Evolutionary conservation across 2,329 filamentous ascomycete genomes (phyloP).

Genomic region (Plenodomus lindquistii): DNA sequence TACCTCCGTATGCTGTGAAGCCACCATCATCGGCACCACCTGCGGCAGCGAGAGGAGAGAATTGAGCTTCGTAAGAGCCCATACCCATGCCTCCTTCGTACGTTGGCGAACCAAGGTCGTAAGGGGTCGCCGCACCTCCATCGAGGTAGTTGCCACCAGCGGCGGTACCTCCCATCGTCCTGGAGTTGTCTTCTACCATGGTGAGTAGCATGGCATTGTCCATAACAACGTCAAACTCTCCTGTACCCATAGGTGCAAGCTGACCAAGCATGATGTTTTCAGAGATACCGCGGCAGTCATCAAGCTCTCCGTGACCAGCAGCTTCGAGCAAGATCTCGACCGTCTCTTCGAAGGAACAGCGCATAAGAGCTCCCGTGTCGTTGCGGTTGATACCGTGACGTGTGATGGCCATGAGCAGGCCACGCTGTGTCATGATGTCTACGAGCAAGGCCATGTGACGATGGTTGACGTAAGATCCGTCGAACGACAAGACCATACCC

Average conservation of each 20-base stretch:
- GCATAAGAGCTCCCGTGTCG: slow-evolving; percentile 97
- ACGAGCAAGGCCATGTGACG: slow-evolving; percentile 93
- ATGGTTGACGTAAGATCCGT: slow-evolving; percentile 99
- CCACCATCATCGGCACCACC: slow-evolving; percentile 62
- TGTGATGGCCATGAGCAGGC: slow-evolving; percentile 92
- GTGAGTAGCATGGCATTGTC: slow-evolving; percentile 96
- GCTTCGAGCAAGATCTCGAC: slow-evolving; percentile 98
- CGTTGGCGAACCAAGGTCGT: slow-evolving; percentile 72
- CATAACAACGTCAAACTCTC: slow-evolving; percentile 90
- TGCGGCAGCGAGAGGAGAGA: slow-evolving; percentile 76
- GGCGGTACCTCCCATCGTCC: slow-evolving; percentile 65
- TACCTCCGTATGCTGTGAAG: slow-evolving; percentile 66
- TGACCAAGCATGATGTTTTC: slow-evolving; percentile 99
- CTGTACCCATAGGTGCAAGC: slow-evolving; percentile 94
- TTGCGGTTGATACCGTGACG: slow-evolving; percentile 98
- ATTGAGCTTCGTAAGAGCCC: slow-evolving; percentile 59
- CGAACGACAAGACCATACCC: slow-evolving; percentile 91
- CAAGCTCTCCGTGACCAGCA: slow-evolving; percentile 89
- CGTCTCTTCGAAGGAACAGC: slow-evolving; percentile 98
- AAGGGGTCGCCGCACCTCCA: slow-evolving; percentile 89
- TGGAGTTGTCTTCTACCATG: slow-evolving; percentile 88
- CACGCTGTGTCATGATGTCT: slow-evolving; percentile 97
- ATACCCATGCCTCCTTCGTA: slow-evolving; percentile 66
- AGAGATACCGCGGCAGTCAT: slow-evolving; percentile 96
- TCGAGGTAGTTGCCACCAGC: slow-evolving; percentile 72